phyloP scores from a whole-genome alignment of 208 protist species.

The Sergeia podlipaevii region DNA sequence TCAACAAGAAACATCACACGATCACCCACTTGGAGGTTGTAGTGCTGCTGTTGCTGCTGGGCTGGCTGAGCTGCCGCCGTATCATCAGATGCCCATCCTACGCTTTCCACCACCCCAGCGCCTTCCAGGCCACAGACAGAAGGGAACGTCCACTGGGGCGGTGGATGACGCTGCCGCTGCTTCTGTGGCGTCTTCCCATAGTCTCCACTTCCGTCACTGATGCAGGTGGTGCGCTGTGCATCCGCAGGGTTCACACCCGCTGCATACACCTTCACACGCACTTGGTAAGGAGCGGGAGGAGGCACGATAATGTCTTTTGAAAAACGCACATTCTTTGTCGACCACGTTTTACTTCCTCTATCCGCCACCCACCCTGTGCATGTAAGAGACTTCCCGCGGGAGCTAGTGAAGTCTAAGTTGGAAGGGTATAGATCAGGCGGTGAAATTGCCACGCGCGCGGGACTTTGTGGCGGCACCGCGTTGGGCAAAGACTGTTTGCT shows the following conservation, averaged over 20 bases:
- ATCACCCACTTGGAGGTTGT: constrained; percentile 43
- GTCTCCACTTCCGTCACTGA: not conserved
- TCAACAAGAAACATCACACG: constrained; percentile 64
- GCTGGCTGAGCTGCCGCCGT: not conserved
- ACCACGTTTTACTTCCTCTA: constrained; percentile 14
- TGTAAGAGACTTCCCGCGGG: constrained; percentile 20
- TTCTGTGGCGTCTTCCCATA: constrained; percentile 1
- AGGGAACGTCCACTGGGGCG: constrained; percentile 35
- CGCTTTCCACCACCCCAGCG: constrained; percentile 66
- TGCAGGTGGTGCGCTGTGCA: constrained; percentile 27
- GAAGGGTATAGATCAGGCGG: not conserved
- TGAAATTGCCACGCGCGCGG: not conserved
- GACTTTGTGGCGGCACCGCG: no score
- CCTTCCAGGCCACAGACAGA: constrained; percentile 63
- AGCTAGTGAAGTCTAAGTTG: constrained; percentile 8
- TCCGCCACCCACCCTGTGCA: constrained; percentile 33
- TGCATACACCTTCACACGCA: constrained; percentile 64
- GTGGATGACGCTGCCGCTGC: constrained; percentile 10
- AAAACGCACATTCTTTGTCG: constrained; percentile 25
- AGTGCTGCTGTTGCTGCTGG: not conserved
- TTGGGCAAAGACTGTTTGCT: no score
- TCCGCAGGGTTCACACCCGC: constrained; percentile 62
- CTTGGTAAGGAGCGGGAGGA: constrained; percentile 35
- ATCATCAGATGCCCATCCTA: constrained; percentile 30
- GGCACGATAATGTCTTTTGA: constrained; percentile 35